Evolutionary conservation across 306 rosid genomes (phyloP).

Genomic region (Senna siamea): DNA sequence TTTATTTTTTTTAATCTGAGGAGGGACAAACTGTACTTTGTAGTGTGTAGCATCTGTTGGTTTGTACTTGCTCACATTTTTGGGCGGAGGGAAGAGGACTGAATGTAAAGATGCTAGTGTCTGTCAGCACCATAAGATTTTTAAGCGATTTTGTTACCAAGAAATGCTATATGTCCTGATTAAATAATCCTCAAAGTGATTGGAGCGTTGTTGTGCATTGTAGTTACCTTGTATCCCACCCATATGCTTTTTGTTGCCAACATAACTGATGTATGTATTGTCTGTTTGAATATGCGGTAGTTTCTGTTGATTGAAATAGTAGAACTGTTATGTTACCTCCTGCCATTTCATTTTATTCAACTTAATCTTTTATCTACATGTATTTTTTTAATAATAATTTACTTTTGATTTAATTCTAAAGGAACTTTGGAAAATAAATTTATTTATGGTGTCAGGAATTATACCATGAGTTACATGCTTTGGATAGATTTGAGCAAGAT

Average conservation of each 20-base stretch:
- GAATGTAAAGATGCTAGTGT: background rate
- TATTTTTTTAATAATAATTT: constrained; percentile 2
- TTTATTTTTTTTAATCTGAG: constrained; percentile 17
- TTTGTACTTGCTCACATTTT: background rate
- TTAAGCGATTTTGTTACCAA: background rate
- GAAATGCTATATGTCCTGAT: background rate
- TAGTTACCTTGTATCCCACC: background rate
- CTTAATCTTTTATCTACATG: background rate
- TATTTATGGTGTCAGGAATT: constrained; percentile 58
- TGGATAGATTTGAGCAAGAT: constrained; percentile 73
- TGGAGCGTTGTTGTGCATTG: background rate
- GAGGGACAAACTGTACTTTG: constrained; percentile 3
- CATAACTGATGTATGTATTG: background rate
- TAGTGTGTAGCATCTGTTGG: constrained; percentile 2
- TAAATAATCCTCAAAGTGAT: background rate
- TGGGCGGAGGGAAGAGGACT: constrained; percentile 7
- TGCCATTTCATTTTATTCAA: constrained; percentile 32
- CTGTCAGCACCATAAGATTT: background rate
- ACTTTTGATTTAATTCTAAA: too few relatives aligned
- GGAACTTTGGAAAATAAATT: constrained; percentile 8
- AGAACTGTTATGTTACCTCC: background rate
- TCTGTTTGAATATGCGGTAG: background rate
- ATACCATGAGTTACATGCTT: constrained; percentile 74
- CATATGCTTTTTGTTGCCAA: background rate
- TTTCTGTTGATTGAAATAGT: background rate